Evolutionary conservation across 805 yeast species (phyloP).

Genomic region (Lachancea waltii): DNA sequence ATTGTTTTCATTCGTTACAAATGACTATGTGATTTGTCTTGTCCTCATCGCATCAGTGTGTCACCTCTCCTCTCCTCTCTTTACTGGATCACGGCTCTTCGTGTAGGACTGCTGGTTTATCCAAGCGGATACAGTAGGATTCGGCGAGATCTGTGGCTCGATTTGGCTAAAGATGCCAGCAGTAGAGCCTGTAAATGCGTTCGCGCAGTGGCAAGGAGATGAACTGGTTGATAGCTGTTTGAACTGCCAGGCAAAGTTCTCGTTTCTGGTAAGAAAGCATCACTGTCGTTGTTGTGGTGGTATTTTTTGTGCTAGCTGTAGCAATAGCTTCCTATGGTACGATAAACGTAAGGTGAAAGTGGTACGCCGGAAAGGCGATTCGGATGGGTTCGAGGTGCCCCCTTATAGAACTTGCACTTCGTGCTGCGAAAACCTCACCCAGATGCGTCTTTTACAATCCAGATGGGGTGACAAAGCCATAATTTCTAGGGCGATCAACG

Average conservation of each 20-base stretch:
- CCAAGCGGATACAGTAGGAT: too few species aligned
- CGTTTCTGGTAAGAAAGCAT: conserved; percentile 52
- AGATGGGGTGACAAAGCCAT: conserved; percentile 16
- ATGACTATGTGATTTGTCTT: too few species aligned
- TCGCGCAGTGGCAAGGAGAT: conserved; percentile 31
- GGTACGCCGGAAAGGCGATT: conserved; percentile 16
- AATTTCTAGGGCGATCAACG: too few species aligned
- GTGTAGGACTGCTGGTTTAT: too few species aligned
- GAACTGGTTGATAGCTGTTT: conserved; percentile 35
- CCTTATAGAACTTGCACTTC: conserved; percentile 52
- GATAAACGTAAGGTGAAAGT: conserved; percentile 24
- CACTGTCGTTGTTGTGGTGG: conserved; percentile 67
- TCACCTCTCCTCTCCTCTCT: too few species aligned
- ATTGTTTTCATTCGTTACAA: too few species aligned
- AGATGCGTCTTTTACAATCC: conserved; percentile 15
- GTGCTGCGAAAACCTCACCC: conserved; percentile 45
- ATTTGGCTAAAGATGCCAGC: conserved; percentile 4
- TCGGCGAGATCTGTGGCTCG: neutral
- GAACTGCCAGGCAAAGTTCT: conserved; percentile 40
- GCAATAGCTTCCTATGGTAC: conserved; percentile 24
- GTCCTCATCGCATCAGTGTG: too few species aligned
- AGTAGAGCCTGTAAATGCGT: conserved; percentile 15
- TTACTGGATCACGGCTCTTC: too few species aligned
- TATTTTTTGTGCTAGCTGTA: conserved; percentile 46
- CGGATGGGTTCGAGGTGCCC: conserved; percentile 36